These are phyloP conservation scores for Trichoderma cornu-damae DNA, from an alignment of 2,329 filamentous ascomycete genomes.

Conservation along the genomic window DNA sequence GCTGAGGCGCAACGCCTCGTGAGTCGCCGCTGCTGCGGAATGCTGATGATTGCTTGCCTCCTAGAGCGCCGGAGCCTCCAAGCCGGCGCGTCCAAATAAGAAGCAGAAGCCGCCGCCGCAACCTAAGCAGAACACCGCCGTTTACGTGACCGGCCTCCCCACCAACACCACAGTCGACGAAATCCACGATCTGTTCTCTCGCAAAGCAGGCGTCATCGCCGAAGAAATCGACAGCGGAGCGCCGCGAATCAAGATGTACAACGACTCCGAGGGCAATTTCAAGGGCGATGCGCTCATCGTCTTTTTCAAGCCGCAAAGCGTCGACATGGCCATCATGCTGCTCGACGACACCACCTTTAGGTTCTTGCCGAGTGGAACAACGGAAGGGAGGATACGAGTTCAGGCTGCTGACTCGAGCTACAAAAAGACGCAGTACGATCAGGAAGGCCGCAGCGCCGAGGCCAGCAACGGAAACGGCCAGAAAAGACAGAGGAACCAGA, in stretches of 20 bases:
- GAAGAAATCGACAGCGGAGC: conserved; percentile 87
- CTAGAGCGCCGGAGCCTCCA: conserved; percentile 32
- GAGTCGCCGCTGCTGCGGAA: not conserved
- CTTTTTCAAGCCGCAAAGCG: conserved; percentile 93
- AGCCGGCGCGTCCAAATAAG: conserved; percentile 39
- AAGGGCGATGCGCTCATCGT: conserved; percentile 92
- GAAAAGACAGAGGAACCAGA: conserved; percentile 49
- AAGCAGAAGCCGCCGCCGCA: conserved; percentile 45
- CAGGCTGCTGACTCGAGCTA: conserved; percentile 83
- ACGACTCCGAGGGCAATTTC: conserved; percentile 72
- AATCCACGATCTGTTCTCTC: conserved; percentile 74
- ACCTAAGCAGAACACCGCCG: conserved; percentile 71
- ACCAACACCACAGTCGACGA: conserved; percentile 73
- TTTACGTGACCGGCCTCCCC: conserved; percentile 88
- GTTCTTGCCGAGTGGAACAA: conserved; percentile 48
- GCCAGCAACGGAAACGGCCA: conserved; percentile 22
- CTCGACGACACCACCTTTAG: conserved; percentile 80
- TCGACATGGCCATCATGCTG: conserved; percentile 75
- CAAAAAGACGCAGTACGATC: conserved; percentile 75
- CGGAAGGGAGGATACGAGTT: conserved; percentile 67
- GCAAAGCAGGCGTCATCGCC: conserved; percentile 83
- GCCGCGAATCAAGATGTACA: conserved; percentile 90
- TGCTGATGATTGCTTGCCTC: not conserved
- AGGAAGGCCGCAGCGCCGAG: conserved; percentile 27
- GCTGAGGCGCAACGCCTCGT: not conserved